Evolutionary conservation across 768 basidiomycete species (phyloP).

Genomic region (Suillus americanus): DNA sequence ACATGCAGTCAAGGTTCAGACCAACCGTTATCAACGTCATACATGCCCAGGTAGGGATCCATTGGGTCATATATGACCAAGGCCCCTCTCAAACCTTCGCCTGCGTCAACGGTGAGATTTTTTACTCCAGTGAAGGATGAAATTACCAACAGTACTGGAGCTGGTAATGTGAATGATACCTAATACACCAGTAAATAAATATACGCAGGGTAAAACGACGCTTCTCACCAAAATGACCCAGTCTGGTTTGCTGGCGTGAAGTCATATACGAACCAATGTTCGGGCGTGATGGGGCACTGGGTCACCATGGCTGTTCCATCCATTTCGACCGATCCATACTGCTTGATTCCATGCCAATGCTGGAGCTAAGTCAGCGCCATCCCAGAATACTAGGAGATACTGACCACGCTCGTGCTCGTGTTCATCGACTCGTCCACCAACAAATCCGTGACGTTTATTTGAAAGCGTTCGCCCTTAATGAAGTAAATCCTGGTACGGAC

Average conservation of each 20-base stretch:
- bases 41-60: slow-evolving; percentile 22
- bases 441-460: slow-evolving; percentile 33
- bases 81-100: slow-evolving; percentile 24
- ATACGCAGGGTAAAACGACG: neutral
- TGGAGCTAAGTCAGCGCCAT: neutral
- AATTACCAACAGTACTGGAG: slow-evolving; percentile 40
- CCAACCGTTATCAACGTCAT: slow-evolving; percentile 35
- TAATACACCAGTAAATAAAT: neutral
- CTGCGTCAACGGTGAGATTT: neutral
- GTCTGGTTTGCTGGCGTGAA: slow-evolving; percentile 26
- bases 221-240: slow-evolving; percentile 41
- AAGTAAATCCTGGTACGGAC: neutral
- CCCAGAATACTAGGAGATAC: slow-evolving; percentile 5
- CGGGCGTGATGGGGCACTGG: slow-evolving; percentile 39
- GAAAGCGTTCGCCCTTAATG: slow-evolving; percentile 34
- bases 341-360: slow-evolving; percentile 45
- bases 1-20: neutral
- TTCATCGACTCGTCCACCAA: slow-evolving; percentile 39
- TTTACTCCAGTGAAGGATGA: neutral
- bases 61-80: slow-evolving; percentile 40
- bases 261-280: slow-evolving; percentile 36
- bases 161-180: slow-evolving; percentile 38
- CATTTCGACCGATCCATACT: slow-evolving; percentile 36
- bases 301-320: slow-evolving; percentile 45
- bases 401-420: slow-evolving; percentile 36